phyloP scores from a whole-genome alignment of 116 monocot species.

The Papilionanthe hybrid region DNA sequence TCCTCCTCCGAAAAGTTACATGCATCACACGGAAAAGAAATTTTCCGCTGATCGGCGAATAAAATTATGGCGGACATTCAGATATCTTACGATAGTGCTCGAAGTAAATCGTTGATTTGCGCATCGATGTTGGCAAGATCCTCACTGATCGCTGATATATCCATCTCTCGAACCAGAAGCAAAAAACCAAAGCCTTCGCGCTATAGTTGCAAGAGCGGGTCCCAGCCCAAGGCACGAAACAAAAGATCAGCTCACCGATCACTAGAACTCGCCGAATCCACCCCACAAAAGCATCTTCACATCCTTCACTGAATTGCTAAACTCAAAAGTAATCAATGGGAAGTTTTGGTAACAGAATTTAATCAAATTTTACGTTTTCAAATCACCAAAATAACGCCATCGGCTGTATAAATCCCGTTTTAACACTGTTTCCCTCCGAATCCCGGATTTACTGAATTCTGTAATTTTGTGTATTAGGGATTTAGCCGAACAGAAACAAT shows the following conservation, averaged over 20 bases:
- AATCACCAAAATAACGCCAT: neutral
- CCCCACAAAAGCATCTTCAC: neutral
- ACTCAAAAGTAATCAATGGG: neutral
- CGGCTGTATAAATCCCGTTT: neutral
- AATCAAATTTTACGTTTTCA: too few species aligned
- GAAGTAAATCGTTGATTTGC: constrained; percentile 47
- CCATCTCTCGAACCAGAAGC: constrained; percentile 21
- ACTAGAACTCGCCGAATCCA: neutral
- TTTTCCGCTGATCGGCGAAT: neutral
- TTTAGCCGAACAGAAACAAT: too few species aligned
- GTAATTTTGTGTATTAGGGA: too few species aligned
- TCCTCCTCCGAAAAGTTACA: neutral
- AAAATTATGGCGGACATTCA: neutral
- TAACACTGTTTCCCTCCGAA: neutral
- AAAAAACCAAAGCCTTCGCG: too few species aligned
- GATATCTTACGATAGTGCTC: constrained; percentile 47
- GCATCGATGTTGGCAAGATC: constrained; percentile 47
- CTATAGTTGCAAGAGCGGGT: neutral
- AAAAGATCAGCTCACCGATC: neutral
- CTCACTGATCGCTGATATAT: constrained; percentile 38
- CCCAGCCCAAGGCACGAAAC: too few species aligned
- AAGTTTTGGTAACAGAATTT: too few species aligned
- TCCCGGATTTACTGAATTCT: too few species aligned
- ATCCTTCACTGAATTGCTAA: neutral
- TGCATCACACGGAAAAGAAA: neutral